A percentile compares a stretch with the other conserved stretches of the same genome.
These are phyloP conservation scores for Penicillium hesseltinei DNA, from an alignment of 2,329 filamentous ascomycete genomes.

Conservation along the genomic window DNA sequence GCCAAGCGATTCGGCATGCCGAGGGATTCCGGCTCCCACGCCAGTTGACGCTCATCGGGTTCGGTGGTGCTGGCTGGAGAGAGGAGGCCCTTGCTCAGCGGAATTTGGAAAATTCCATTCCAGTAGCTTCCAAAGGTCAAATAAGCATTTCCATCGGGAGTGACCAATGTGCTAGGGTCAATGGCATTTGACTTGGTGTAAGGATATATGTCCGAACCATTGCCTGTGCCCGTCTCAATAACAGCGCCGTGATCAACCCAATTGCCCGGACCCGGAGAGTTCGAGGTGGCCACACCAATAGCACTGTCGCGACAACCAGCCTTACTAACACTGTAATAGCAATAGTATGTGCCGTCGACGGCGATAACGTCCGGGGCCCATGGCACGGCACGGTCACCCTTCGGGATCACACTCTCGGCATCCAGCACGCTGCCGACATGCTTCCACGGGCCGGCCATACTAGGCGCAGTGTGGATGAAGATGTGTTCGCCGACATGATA, in stretches of 20 bases:
- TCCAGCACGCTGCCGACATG: slow-evolving; percentile 30
- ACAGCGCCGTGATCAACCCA: slow-evolving; percentile 40
- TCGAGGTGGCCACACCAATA: slow-evolving; percentile 58
- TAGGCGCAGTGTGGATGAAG: slow-evolving; percentile 29
- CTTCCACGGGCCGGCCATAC: slow-evolving; percentile 34
- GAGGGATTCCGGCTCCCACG: slow-evolving; percentile 26
- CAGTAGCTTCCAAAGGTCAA: slow-evolving; percentile 69
- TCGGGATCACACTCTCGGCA: slow-evolving; percentile 33
- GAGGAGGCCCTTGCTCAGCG: slow-evolving; percentile 40
- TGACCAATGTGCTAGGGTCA: slow-evolving; percentile 54
- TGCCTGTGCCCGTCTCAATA: slow-evolving; percentile 35
- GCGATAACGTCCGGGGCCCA: slow-evolving; percentile 62
- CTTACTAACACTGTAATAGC: slow-evolving; percentile 64
- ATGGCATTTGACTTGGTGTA: slow-evolving; percentile 58
- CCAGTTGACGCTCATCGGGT: slow-evolving; percentile 31
- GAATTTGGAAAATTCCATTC: slow-evolving; percentile 62
- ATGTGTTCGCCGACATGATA: slow-evolving; percentile 37
- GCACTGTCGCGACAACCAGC: slow-evolving; percentile 62
- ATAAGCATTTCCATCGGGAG: slow-evolving; percentile 40
- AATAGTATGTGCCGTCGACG: slow-evolving; percentile 59
- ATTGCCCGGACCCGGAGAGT: slow-evolving; percentile 33
- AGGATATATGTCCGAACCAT: slow-evolving; percentile 24
- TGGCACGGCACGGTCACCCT: slow-evolving; percentile 32
- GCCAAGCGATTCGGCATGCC: slow-evolving; percentile 21
- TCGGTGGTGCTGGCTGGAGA: slow-evolving; percentile 20